Conservation (phyloP, 2,329 filamentous ascomycete genomes). For the Aspergillus sp. region DNA sequence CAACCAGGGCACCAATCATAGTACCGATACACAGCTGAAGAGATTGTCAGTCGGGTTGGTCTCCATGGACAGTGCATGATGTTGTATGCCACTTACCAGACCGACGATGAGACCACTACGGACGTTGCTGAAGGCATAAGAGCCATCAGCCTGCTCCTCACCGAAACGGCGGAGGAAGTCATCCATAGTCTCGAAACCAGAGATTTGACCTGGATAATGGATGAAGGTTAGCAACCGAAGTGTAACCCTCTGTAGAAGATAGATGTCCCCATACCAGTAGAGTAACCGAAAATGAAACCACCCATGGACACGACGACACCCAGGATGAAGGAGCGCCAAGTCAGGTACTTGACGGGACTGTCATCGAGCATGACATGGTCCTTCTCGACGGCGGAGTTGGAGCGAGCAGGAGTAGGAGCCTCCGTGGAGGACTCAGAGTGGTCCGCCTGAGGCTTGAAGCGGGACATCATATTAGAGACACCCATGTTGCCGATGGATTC, state of each 20-base stretch:
- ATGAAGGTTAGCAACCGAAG: constrained; percentile 10
- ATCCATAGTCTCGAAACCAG: constrained; percentile 50
- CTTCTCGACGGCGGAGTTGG: constrained; percentile 38
- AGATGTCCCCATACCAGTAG: constrained; percentile 36
- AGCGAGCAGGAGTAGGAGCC: constrained; percentile 34
- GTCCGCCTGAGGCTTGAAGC: constrained; percentile 32
- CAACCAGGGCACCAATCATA: constrained; percentile 44
- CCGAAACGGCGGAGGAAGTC: constrained; percentile 48
- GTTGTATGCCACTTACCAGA: constrained; percentile 34
- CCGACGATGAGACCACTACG: constrained; percentile 49
- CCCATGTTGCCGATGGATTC: constrained; percentile 28
- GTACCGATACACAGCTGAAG: constrained; percentile 47
- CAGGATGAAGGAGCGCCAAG: constrained; percentile 46
- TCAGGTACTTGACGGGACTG: constrained; percentile 46
- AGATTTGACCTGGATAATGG: constrained; percentile 42
- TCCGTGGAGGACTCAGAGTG: constrained; percentile 26
- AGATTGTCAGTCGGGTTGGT: constrained; percentile 14
- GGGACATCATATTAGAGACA: constrained; percentile 30
- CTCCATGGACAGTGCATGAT: neutral
- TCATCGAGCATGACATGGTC: constrained; percentile 39
- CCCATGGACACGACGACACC: constrained; percentile 51
- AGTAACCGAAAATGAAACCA: constrained; percentile 51
- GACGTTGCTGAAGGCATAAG: constrained; percentile 47
- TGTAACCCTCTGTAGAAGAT: neutral
- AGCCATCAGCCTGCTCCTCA: constrained; percentile 31